Base-by-base conservation (phyloP, 495 filamentous ascomycete genomes). In the Tirmania nivea region DNA sequence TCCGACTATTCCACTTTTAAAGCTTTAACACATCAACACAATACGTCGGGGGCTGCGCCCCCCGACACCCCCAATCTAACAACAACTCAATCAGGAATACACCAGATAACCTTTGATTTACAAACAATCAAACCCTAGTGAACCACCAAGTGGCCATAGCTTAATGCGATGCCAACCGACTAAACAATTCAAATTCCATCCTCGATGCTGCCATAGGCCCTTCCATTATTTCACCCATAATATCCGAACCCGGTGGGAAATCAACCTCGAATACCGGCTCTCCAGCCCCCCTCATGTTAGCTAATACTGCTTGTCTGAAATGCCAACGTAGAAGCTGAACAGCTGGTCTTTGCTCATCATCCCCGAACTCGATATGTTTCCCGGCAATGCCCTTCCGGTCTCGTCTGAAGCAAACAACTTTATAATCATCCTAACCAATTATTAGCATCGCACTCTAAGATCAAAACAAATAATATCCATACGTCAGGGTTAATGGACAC, bases 221-320 rank as follows among this genome's bases (percentile, higher is more conserved):
- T 45, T 56, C 50, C 16, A 52, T 48, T 36, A 66, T 65, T 55
- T 56, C 62, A 16, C 47, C 56, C 54, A 62, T 55, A 45, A 65
- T 63, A 45, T 66, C 62, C 48, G 60, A 62, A 34, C 62, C 60
- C 20, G 62, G 59, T 34, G 57, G 57, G 52, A 65, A 67, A 57
- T 67, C 64, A 35, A 56, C 51, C 54, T 67, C 62, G 35, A 67
- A 67, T 10, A 65, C 52, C 8, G 61, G 64, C 52, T 64, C 64
- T 7, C 64, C 64, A 45, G 57, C 56, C 52, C 61, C 57, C 56
- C 57, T 62, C 59, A 63, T 64, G 5, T 66, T 66, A 12, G 59
- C 55, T 20, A 66, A 52, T 25, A 66, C 61, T 12, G 55, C 57
- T 50, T 67, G 64, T 7, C 61, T 48, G 50, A 67, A 67, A 52